Evolutionary conservation across 163 green algal species (phyloP).

Genomic region (Scenedesmus sp.): DNA sequence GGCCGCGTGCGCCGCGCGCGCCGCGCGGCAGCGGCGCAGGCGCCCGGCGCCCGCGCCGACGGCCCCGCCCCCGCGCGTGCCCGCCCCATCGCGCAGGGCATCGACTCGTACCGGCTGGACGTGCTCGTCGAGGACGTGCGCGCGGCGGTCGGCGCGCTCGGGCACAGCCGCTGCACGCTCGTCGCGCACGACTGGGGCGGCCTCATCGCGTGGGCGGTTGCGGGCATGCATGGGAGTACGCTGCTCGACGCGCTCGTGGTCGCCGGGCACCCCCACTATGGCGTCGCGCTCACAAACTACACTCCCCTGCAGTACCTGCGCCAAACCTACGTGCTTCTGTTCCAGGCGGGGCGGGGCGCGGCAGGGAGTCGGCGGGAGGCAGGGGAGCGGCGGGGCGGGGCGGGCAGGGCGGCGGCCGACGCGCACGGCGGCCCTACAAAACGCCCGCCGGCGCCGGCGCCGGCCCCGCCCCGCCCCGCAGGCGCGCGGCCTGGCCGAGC

Average conservation of each 20-base stretch:
- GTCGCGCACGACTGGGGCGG: conserved; percentile 78
- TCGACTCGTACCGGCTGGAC: conserved; percentile 63
- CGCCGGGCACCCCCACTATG: conserved; percentile 62
- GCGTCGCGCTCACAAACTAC: conserved; percentile 46
- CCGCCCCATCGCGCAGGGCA: too few relatives aligned
- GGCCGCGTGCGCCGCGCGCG: too few relatives aligned
- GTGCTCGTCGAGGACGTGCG: conserved; percentile 58
- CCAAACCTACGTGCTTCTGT: conserved; percentile 71
- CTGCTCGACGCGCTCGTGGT: conserved; percentile 64
- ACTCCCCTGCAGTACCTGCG: conserved; percentile 44
- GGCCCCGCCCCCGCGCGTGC: too few relatives aligned
- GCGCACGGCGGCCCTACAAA: too few relatives aligned
- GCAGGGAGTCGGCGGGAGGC: too few relatives aligned
- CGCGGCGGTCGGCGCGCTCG: conserved; percentile 58
- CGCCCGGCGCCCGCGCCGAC: too few relatives aligned
- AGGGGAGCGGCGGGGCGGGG: too few relatives aligned
- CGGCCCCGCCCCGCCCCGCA: too few relatives aligned
- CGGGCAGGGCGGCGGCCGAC: too few relatives aligned
- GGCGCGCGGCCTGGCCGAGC: conserved; percentile 48
- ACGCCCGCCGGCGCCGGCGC: too few relatives aligned
- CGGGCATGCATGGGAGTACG: conserved; percentile 42
- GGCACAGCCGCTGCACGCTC: conserved; percentile 60
- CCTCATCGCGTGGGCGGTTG: conserved; percentile 41
- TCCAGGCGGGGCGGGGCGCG: too few relatives aligned
- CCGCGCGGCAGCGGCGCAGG: too few relatives aligned